Percentiles rank a stretch among this genome's conserved stretches.
Evolutionary conservation across 2,329 filamentous ascomycete species (phyloP).

Genomic region (Aureobasidium uvarum): DNA sequence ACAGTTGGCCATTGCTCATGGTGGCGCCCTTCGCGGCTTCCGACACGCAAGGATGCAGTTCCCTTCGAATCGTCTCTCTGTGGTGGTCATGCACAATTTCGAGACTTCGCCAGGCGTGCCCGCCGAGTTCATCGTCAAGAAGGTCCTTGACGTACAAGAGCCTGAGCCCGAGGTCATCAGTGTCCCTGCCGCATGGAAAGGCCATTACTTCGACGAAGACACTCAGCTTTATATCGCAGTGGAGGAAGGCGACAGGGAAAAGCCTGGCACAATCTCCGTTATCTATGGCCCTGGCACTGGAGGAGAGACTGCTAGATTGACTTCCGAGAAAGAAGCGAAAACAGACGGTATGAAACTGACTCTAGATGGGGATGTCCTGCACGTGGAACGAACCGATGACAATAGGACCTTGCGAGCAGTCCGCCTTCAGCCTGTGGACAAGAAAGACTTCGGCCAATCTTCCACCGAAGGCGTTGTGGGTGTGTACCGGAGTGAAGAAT

Average conservation of each 20-base stretch:
- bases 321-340: constrained; percentile 31
- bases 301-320: constrained; percentile 34
- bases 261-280: constrained; percentile 36
- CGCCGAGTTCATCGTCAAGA: constrained; percentile 38
- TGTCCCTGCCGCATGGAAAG: constrained; percentile 36
- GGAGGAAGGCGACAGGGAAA: constrained; percentile 30
- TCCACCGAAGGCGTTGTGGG: constrained; percentile 32
- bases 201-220: constrained; percentile 43
- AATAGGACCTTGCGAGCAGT: constrained; percentile 35
- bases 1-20: constrained; percentile 40
- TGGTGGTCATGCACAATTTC: constrained; percentile 46
- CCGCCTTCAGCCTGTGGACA: constrained; percentile 30
- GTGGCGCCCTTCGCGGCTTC: constrained; percentile 47
- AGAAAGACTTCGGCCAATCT: constrained; percentile 14
- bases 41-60: constrained; percentile 41
- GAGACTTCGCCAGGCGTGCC: constrained; percentile 37
- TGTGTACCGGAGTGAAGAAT: constrained; percentile 40
- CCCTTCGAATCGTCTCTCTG: constrained; percentile 40
- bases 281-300: constrained; percentile 34
- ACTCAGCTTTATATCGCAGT: constrained; percentile 40
- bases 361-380: constrained; percentile 38
- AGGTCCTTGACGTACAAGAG: constrained; percentile 34
- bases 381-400: constrained; percentile 35
- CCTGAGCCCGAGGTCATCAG: constrained; percentile 24
- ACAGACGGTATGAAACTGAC: constrained; percentile 33